phyloP scores from a whole-genome alignment of 2,329 filamentous ascomycete species.

The Diplodia seriata region DNA sequence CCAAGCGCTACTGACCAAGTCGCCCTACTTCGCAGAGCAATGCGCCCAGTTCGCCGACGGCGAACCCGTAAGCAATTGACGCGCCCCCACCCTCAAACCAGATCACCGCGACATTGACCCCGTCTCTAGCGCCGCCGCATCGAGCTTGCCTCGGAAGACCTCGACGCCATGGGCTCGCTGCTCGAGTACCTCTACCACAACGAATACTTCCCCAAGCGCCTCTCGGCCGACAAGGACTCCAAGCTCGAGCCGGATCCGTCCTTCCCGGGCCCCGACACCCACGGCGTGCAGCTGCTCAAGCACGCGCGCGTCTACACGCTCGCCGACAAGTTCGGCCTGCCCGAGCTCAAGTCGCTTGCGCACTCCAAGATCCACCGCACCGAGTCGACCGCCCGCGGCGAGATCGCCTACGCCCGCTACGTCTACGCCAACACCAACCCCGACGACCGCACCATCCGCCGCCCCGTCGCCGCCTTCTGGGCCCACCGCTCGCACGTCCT shows the following conservation, averaged over 20 bases:
- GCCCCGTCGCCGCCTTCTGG: constrained; percentile 90
- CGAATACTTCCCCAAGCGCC: constrained; percentile 78
- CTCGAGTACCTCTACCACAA: constrained; percentile 84
- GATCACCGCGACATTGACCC: constrained; percentile 32
- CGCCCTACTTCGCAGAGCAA: constrained; percentile 74
- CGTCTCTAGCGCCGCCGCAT: constrained; percentile 67
- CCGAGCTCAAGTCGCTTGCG: constrained; percentile 74
- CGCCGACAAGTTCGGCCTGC: constrained; percentile 75
- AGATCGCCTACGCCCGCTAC: constrained; percentile 90
- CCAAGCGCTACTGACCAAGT: constrained; percentile 75
- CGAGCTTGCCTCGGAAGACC: constrained; percentile 69
- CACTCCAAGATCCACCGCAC: constrained; percentile 92
- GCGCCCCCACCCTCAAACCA: constrained; percentile 31
- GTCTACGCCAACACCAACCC: constrained; percentile 78
- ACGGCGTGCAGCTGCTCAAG: constrained; percentile 82
- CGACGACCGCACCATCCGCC: constrained; percentile 76
- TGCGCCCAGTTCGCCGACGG: constrained; percentile 68
- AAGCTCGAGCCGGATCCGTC: constrained; percentile 73
- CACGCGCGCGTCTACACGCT: constrained; percentile 91
- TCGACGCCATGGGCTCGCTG: constrained; percentile 78
- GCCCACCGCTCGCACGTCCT: constrained; percentile 79
- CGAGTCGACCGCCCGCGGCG: constrained; percentile 83
- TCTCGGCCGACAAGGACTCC: constrained; percentile 67
- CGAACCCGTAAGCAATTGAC: constrained; percentile 47
- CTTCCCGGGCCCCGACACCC: constrained; percentile 72